Percentiles rank a stretch among this genome's conserved stretches.
Conservation (phyloP, 1,284 basidiomycete genomes). For the Phylloboletellus chloephorus region DNA sequence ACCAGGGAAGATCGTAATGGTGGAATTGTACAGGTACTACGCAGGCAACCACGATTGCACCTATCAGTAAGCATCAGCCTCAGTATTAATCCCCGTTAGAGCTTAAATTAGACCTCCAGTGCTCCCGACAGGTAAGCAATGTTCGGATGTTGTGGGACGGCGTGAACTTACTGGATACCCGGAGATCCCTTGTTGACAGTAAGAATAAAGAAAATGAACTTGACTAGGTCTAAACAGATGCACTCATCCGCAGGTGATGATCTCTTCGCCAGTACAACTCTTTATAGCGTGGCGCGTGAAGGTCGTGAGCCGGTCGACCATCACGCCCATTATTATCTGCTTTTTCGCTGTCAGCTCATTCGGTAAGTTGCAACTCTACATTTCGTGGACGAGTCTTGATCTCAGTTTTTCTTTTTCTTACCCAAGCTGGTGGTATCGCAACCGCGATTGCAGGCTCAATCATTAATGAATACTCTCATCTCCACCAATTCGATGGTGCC, state of each 20-base stretch:
- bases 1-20: background rate
- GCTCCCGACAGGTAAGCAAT: slow-evolving; percentile 32
- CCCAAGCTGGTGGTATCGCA: slow-evolving; percentile 42
- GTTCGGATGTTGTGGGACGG: background rate
- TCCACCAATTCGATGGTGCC: slow-evolving; percentile 28
- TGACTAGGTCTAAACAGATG: background rate
- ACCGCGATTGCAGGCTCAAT: slow-evolving; percentile 32
- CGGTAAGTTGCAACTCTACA: slow-evolving; percentile 27
- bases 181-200: slow-evolving; percentile 22
- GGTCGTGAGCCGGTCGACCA: slow-evolving; percentile 38
- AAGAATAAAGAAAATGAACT: background rate
- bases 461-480: slow-evolving; percentile 12
- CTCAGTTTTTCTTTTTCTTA: background rate
- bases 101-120: slow-evolving; percentile 20
- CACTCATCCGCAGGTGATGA: slow-evolving; percentile 33
- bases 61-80: slow-evolving; percentile 9
- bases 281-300: slow-evolving; percentile 51
- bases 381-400: no score
- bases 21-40: slow-evolving; percentile 1
- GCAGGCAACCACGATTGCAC: slow-evolving; percentile 1
- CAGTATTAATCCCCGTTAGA: background rate
- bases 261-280: slow-evolving; percentile 48
- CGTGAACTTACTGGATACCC: slow-evolving; percentile 1
- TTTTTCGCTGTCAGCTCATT: slow-evolving; percentile 37
- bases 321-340: slow-evolving; percentile 35